Evolutionary conservation across 768 basidiomycete species (phyloP), one percentile per base, ranked within the genome.

Genomic region (Kwoniella sp.): DNA sequence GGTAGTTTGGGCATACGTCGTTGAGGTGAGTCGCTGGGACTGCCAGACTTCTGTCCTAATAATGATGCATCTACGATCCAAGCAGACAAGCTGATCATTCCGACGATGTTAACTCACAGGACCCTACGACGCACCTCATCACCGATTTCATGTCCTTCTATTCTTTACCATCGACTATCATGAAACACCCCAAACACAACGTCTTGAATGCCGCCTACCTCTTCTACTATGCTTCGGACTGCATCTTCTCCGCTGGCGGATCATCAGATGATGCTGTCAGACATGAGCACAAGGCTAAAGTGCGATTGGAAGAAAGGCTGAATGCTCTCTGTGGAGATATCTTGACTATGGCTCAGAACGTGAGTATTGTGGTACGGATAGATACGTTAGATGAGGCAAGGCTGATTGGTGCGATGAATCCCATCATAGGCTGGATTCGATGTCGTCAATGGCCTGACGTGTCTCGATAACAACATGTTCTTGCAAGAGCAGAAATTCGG

Each of bases 101-200:
- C n/a, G 47, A 41, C 37, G 30, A n/a, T 15, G 54, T 23, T 41
- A 20, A 3, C 2, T 47, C 34, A 25, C 67, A 98, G 94, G 86
- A 97, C 80, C 90, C 91, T 1, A 81, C 86, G 63, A 89, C 90
- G 2, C 87, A 89, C 65, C 85, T 85, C 67, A 89, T 99, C 73
- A 97, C 95, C 1, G 96, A 99, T 82, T 90, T 94, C 76, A 89
- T 97, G 82, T 94, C 95, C 9, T 95, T 98, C 84, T 99, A 96
- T 81, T 91, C 91, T 15, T 87, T 99, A 25, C 95, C 96, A 0
- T 98, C 95, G 4, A 90, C 92, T 1, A 88, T 98, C 66, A 92
- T 98, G 77, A 85, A 87, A 58, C 87, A 87, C 70, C 67, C 84
- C n/a, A 90, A 88, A 69, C 77, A 93, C 76, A 84, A 85, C 22